Evolutionary conservation across 305 asterid genomes (phyloP), one percentile per base, ranked within the genome.

Genomic region (Andrographis paniculata): DNA sequence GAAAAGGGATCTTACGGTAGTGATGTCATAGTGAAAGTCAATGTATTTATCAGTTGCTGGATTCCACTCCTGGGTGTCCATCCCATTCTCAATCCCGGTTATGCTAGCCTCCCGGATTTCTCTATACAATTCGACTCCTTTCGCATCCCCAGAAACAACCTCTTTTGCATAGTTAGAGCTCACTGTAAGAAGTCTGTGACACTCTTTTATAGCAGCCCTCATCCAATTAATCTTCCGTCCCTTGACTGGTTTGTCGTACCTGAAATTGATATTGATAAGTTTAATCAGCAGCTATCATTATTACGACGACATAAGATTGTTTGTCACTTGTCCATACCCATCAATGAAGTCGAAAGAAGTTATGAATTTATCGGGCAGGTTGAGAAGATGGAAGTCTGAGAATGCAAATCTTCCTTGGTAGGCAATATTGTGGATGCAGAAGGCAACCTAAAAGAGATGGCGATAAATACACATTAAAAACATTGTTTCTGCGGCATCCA

Each of bases 341-440:
- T 85, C 95, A 10, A 76, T 62, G 85, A 85, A 89, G 62, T 85
- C 94, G 11, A 89, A 85, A 36, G 96, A 89, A 58, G 92, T 79
- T 72, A 60, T 82, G 75, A 39, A 84, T 20, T 63, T 52, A 58
- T 82, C 82, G 3, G 96, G 94, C 62, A 89, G 70, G 57, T 85
- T 82, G 65, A 89, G 94, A 54, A 65, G 82, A 24, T 67, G 17
- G 72, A 78, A 85, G 75, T 82, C 95, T 0, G 86, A 57, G 75
- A 78, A 85, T 9, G 74, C 22, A 47, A 82, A 85, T 68, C 95
- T 73, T 22, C 96, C 98, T 63, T 82, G 98, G 60, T 89, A 89
- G 30, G 96, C 95, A 52, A 89, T 82, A 86, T 89, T 89, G 83
- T 89, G 98, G 74, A 85, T 82, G 82, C 98, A 89, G 70, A 74